Percentiles rank a stretch among this genome's conserved stretches.
Evolutionary conservation across 495 filamentous ascomycete species (phyloP).

Genomic region (Neurospora sp.): DNA sequence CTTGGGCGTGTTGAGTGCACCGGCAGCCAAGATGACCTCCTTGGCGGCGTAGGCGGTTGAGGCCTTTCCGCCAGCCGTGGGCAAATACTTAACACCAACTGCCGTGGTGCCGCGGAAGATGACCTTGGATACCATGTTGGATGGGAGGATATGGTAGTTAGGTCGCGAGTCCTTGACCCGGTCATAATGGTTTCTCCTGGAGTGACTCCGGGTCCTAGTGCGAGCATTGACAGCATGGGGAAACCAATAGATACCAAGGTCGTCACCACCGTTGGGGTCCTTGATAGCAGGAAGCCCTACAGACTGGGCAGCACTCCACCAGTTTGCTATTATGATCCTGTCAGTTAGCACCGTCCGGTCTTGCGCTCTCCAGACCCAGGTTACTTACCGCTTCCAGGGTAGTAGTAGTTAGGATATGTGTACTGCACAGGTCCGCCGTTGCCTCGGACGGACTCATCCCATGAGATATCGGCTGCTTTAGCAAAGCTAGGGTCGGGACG

Average conservation of each 20-base stretch:
- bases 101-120: slow-evolving; percentile 28
- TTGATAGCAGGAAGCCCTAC: slow-evolving; percentile 19
- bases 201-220: slow-evolving; percentile 28
- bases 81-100: slow-evolving; percentile 18
- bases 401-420: slow-evolving; percentile 33
- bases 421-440: slow-evolving; percentile 29
- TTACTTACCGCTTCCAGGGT: slow-evolving; percentile 15
- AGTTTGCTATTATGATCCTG: slow-evolving; percentile 10
- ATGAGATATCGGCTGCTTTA: slow-evolving; percentile 26
- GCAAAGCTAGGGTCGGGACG: slow-evolving; percentile 14
- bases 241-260: slow-evolving; percentile 23
- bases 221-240: slow-evolving; percentile 31
- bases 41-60: slow-evolving; percentile 25
- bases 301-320: slow-evolving; percentile 21
- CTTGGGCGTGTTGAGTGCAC: slow-evolving; percentile 48
- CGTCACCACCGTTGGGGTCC: slow-evolving; percentile 26
- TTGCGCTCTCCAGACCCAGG: background rate
- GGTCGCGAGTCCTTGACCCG: slow-evolving; percentile 23
- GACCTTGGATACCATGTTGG: slow-evolving; percentile 36
- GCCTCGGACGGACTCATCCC: slow-evolving; percentile 28
- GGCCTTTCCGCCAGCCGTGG: slow-evolving; percentile 9
- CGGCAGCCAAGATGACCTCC: slow-evolving; percentile 49
- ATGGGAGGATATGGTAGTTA: slow-evolving; percentile 37
- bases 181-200: slow-evolving; percentile 29
- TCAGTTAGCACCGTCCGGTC: background rate